A percentile compares a stretch with the other conserved stretches of the same genome.
Evolutionary conservation across 805 yeast species (phyloP).

Genomic region (Teunomyces kruisii): DNA sequence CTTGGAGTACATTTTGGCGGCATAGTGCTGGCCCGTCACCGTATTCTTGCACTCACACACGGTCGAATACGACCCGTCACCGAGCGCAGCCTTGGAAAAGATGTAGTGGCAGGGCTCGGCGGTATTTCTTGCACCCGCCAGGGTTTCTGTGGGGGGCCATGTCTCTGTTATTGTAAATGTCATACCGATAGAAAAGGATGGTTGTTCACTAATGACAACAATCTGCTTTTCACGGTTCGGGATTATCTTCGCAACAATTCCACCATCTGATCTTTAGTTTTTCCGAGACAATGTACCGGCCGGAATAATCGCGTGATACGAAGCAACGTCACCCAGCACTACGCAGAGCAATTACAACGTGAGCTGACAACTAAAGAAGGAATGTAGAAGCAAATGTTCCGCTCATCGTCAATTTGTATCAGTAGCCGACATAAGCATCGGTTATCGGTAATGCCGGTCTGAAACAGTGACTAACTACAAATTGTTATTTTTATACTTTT

Average conservation of each 20-base stretch:
- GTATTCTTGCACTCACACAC: conserved; percentile 51
- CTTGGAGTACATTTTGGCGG: conserved; percentile 53
- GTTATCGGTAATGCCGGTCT: too few species aligned
- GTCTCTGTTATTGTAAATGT: conserved; percentile 1
- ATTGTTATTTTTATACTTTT: neutral
- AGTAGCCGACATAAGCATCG: too few species aligned
- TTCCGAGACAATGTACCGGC: conserved; percentile 4
- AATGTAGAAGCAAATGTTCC: too few species aligned
- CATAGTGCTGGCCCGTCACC: conserved; percentile 44
- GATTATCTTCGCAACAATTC: conserved; percentile 1
- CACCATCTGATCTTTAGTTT: conserved; percentile 1
- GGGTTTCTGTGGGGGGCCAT: conserved; percentile 25
- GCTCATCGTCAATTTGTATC: too few species aligned
- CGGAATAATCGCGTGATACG: conserved; percentile 1
- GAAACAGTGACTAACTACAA: neutral
- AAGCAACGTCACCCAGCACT: neutral
- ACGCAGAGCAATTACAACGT: neutral
- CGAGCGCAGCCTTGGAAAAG: conserved; percentile 24
- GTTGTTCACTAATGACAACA: neutral
- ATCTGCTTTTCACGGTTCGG: too few species aligned
- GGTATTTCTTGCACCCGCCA: conserved; percentile 10
- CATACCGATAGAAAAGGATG: neutral
- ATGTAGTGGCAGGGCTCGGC: conserved; percentile 33
- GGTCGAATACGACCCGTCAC: conserved; percentile 48
- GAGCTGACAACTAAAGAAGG: too few species aligned